A percentile compares a stretch with the other conserved stretches of the same genome.
Conservation (phyloP, 2,329 filamentous ascomycete genomes). For the Ilyonectria sp. region DNA sequence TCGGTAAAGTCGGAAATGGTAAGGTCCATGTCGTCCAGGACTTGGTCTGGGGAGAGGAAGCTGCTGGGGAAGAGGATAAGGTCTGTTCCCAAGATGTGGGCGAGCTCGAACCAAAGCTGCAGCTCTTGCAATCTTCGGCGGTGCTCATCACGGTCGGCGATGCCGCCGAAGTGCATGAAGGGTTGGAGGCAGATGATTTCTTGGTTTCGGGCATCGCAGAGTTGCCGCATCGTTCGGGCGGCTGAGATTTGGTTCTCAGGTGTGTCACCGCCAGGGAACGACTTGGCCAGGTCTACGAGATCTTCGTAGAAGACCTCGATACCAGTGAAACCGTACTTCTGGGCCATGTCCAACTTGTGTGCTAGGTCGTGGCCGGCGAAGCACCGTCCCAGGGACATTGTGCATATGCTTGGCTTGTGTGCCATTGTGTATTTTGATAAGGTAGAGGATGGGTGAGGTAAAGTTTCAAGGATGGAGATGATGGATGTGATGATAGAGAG, state of each 20-base stretch:
- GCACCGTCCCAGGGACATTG: constrained; percentile 82
- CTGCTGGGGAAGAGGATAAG: constrained; percentile 82
- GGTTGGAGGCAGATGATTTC: constrained; percentile 79
- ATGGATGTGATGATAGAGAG: not conserved
- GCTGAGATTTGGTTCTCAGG: constrained; percentile 67
- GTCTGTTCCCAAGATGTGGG: constrained; percentile 75
- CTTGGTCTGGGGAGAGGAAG: constrained; percentile 69
- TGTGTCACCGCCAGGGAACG: constrained; percentile 58
- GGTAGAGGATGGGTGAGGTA: not conserved
- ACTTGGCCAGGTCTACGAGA: constrained; percentile 71
- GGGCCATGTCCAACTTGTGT: constrained; percentile 78
- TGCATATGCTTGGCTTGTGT: constrained; percentile 78
- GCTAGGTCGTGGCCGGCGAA: constrained; percentile 76
- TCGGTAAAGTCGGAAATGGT: constrained; percentile 75
- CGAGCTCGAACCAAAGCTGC: constrained; percentile 78
- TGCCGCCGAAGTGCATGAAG: constrained; percentile 84
- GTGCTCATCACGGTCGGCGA: constrained; percentile 74
- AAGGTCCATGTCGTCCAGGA: constrained; percentile 64
- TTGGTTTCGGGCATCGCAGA: constrained; percentile 71
- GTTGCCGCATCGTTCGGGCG: constrained; percentile 67
- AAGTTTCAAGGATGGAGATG: not conserved
- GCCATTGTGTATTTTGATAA: constrained; percentile 56
- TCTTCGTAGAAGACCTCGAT: constrained; percentile 88
- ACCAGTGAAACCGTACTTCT: constrained; percentile 75
- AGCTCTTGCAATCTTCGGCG: constrained; percentile 73